These are phyloP conservation scores for Conringia planisiliqua DNA, from an alignment of 345 rosid species.

Conservation along the genomic window DNA sequence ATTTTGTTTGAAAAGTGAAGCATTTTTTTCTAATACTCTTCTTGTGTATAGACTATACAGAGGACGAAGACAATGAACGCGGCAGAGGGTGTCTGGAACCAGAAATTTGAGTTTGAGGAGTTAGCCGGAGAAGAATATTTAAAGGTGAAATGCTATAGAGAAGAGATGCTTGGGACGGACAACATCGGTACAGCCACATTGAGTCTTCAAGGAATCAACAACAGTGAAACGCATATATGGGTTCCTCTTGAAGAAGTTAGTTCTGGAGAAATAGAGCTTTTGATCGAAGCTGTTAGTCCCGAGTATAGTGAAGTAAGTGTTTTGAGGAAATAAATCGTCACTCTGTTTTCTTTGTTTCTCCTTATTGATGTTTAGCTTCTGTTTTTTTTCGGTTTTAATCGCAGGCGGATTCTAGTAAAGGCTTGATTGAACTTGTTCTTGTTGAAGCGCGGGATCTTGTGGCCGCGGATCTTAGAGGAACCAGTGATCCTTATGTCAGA, in stretches of 20 bases:
- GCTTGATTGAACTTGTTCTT: slow-evolving; percentile 85
- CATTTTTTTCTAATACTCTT: neutral
- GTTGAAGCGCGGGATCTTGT: slow-evolving; percentile 83
- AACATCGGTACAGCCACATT: slow-evolving; percentile 80
- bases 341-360: slow-evolving; percentile 10
- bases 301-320: slow-evolving; percentile 52
- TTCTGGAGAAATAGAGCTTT: slow-evolving; percentile 86
- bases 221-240: slow-evolving; percentile 71
- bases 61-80: slow-evolving; percentile 62
- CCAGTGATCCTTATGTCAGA: slow-evolving; percentile 96
- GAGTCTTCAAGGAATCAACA: slow-evolving; percentile 77
- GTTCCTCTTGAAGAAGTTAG: slow-evolving; percentile 87
- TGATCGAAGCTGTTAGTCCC: slow-evolving; percentile 62
- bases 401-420: slow-evolving; percentile 62
- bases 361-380: slow-evolving; percentile 8
- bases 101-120: slow-evolving; percentile 86
- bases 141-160: slow-evolving; percentile 66
- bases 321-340: neutral
- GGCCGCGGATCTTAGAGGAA: slow-evolving; percentile 95
- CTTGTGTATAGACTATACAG: slow-evolving; percentile 39
- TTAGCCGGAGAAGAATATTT: slow-evolving; percentile 76
- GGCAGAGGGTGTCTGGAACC: slow-evolving; percentile 57
- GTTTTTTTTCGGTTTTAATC: neutral
- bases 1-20: neutral
- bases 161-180: slow-evolving; percentile 78